Evolutionary conservation across 768 basidiomycete species (phyloP).

Genomic region (Trametopsis cervina): DNA sequence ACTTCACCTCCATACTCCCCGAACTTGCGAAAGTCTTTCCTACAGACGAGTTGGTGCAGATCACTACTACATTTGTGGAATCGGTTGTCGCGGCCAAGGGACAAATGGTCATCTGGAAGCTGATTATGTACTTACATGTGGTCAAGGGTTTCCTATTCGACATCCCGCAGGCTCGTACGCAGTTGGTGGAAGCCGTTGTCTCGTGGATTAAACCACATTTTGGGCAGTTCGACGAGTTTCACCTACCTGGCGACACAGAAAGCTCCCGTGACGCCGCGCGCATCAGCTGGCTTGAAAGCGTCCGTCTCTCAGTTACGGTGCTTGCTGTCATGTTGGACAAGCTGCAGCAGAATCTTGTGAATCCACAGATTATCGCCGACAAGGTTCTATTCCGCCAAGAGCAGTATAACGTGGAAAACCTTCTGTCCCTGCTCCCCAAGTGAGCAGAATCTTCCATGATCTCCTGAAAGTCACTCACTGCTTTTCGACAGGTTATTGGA

Average conservation of each 20-base stretch:
- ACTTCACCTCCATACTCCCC: conserved; percentile 88
- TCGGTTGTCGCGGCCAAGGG: conserved; percentile 72
- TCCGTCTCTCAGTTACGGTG: conserved; percentile 85
- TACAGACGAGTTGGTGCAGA: conserved; percentile 77
- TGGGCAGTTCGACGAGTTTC: conserved; percentile 84
- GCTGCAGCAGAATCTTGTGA: conserved; percentile 72
- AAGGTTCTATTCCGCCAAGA: conserved; percentile 63
- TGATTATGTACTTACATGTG: conserved; percentile 90
- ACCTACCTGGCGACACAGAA: conserved; percentile 60
- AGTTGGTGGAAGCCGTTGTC: conserved; percentile 81
- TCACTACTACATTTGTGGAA: conserved; percentile 84
- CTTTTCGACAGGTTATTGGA: conserved; percentile 58
- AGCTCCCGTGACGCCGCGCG: conserved; percentile 63
- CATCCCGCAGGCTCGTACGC: conserved; percentile 65
- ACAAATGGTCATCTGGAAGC: conserved; percentile 87
- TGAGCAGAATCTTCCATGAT: conserved; percentile 26
- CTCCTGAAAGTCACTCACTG: conserved; percentile 3
- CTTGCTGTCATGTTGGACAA: conserved; percentile 87
- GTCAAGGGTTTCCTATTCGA: conserved; percentile 87
- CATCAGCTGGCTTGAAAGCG: conserved; percentile 83
- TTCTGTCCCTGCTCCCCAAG: conserved; percentile 81
- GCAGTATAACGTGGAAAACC: conserved; percentile 86
- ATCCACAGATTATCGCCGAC: conserved; percentile 55
- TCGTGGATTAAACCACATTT: conserved; percentile 96
- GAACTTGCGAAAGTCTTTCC: conserved; percentile 78